Percentiles rank a stretch among this genome's conserved stretches.
phyloP scores from a whole-genome alignment of 179 eudicot species.

The Sideroxylon spinosum region DNA sequence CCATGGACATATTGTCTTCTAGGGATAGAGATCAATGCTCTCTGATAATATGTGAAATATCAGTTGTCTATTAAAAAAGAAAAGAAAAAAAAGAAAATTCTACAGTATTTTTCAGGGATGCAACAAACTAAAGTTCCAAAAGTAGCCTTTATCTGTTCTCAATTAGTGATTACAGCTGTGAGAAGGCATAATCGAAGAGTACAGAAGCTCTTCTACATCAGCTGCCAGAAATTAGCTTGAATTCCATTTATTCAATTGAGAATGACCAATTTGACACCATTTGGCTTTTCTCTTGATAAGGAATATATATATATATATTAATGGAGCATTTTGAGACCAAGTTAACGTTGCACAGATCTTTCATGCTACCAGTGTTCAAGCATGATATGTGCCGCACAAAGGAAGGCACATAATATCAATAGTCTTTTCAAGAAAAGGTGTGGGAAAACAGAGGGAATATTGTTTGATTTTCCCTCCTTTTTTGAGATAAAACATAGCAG shows the following conservation, averaged over 20 bases:
- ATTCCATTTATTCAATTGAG: slow-evolving; percentile 16
- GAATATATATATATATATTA: too few species aligned
- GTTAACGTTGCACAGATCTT: slow-evolving; percentile 4
- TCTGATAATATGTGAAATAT: too few species aligned
- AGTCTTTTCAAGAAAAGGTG: background rate
- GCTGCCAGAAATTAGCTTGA: slow-evolving; percentile 20
- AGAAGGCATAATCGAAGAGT: slow-evolving; percentile 5
- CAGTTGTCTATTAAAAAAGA: too few species aligned
- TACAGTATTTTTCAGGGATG: too few species aligned
- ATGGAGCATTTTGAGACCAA: background rate
- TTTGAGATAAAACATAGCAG: background rate
- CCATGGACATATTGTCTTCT: too few species aligned
- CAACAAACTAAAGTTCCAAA: background rate
- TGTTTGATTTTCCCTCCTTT: background rate
- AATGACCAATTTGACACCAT: slow-evolving; percentile 18
- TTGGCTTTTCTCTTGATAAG: background rate
- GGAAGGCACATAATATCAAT: background rate
- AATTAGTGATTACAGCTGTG: slow-evolving; percentile 27
- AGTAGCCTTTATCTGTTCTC: background rate
- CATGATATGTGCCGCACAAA: background rate
- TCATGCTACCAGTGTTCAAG: background rate
- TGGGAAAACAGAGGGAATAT: background rate
- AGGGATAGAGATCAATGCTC: too few species aligned
- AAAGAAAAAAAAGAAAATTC: too few species aligned
- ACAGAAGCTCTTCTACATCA: slow-evolving; percentile 15